A percentile compares a stretch with the other conserved stretches of the same genome.
phyloP scores from a whole-genome alignment of 139 green algal genomes.

The Raphidocelis subcapitata region DNA sequence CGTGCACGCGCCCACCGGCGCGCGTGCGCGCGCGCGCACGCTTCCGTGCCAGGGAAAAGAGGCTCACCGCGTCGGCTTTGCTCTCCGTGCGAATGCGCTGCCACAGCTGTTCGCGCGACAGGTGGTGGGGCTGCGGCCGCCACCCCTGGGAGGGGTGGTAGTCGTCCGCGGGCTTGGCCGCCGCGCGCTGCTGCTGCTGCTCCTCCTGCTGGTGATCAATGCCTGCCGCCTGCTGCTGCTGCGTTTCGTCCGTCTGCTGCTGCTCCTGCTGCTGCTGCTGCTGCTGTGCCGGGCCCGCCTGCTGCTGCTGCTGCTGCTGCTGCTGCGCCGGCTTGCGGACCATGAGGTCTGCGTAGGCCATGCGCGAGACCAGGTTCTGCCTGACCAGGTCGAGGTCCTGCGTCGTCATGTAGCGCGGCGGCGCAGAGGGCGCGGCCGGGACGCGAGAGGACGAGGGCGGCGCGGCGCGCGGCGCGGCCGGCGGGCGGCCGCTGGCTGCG shows the following conservation, averaged over 20 bases:
- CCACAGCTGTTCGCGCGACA: conserved; percentile 62
- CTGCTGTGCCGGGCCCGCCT: neutral
- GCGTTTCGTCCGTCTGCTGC: neutral
- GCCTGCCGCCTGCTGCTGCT: neutral
- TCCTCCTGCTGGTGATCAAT: neutral
- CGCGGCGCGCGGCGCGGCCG: too few relatives aligned
- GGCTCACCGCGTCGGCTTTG: conserved; percentile 37
- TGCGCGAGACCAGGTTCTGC: conserved; percentile 2
- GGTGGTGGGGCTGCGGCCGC: conserved; percentile 47
- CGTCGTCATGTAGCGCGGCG: neutral
- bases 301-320: conserved; percentile 1
- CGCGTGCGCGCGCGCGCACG: neutral
- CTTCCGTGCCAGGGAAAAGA: neutral
- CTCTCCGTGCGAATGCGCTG: conserved; percentile 58
- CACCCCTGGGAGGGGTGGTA: conserved; percentile 53
- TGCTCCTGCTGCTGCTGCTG: neutral
- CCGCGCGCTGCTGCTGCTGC: neutral
- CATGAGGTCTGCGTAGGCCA: conserved; percentile 4
- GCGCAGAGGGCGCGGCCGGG: too few relatives aligned
- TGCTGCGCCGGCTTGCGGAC: too few relatives aligned
- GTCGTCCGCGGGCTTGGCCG: conserved; percentile 1
- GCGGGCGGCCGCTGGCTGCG: conserved; percentile 4
- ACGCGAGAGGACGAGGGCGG: neutral
- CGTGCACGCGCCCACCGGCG: neutral
- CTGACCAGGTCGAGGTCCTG: conserved; percentile 5